Conservation (phyloP, 345 rosid species). For the Populus tremula region DNA sequence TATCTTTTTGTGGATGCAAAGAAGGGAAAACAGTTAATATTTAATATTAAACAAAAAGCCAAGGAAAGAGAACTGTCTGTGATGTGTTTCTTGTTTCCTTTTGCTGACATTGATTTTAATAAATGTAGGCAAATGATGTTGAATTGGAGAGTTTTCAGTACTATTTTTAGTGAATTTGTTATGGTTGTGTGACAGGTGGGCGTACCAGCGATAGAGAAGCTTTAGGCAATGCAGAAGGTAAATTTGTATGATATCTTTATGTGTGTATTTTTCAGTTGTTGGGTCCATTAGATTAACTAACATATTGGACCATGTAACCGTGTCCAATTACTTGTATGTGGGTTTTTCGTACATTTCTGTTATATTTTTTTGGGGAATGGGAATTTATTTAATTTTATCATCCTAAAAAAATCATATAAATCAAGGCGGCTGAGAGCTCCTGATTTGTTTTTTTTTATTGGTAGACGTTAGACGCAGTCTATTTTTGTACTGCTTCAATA, state of each 20-base stretch:
- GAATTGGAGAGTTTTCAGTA: background rate
- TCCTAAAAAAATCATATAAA: no score
- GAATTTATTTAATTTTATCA: no score
- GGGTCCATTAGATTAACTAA: background rate
- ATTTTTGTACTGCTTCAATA: no score
- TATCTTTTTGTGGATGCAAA: background rate
- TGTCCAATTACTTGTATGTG: background rate
- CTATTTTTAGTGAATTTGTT: background rate
- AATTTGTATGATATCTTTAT: background rate
- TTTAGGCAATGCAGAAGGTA: constrained; percentile 50
- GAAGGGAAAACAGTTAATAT: background rate
- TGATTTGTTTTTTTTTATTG: no score
- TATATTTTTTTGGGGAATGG: background rate
- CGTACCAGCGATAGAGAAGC: constrained; percentile 37
- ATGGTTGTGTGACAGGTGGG: constrained; percentile 35
- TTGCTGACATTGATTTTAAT: background rate
- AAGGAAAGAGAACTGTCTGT: background rate
- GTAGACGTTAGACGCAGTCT: no score
- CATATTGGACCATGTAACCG: background rate
- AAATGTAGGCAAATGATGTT: background rate
- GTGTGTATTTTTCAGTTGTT: background rate
- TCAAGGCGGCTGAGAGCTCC: no score
- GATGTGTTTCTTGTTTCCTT: background rate
- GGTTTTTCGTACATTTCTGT: background rate
- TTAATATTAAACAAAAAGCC: background rate